These are phyloP conservation scores for Multifurca ochricompacta DNA, from an alignment of 768 basidiomycete species.

Conservation along the genomic window DNA sequence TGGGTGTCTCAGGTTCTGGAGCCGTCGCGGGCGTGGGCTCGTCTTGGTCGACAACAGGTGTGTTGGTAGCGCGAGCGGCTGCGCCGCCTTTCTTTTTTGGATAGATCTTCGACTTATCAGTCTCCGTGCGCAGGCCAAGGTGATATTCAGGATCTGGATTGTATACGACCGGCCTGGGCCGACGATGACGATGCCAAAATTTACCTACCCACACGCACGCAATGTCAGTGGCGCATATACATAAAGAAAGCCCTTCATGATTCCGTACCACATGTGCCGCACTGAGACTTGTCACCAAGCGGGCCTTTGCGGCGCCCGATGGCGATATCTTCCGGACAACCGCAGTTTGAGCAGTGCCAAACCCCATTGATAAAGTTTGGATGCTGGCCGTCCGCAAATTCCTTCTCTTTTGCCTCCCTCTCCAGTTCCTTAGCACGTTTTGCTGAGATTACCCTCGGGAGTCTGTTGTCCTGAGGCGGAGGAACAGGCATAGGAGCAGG, in stretches of 20 bases:
- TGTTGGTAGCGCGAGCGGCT: constrained; percentile 40
- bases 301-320: constrained; percentile 85
- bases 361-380: constrained; percentile 74
- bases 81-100: constrained; percentile 53
- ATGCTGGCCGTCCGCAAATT: constrained; percentile 77
- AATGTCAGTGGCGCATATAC: not conserved
- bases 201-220: constrained; percentile 52
- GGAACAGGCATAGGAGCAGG: constrained; percentile 33
- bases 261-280: constrained; percentile 81
- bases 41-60: constrained; percentile 24
- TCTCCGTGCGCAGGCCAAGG: constrained; percentile 44
- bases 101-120: constrained; percentile 44
- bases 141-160: constrained; percentile 71
- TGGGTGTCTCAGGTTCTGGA: constrained; percentile 48
- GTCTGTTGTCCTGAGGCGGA: constrained; percentile 39
- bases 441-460: constrained; percentile 41
- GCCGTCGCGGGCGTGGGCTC: constrained; percentile 27
- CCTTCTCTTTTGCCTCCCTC: constrained; percentile 75
- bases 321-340: constrained; percentile 81
- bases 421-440: constrained; percentile 69
- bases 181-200: constrained; percentile 81
- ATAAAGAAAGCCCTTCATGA: not conserved
- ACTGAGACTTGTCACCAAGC: constrained; percentile 83
- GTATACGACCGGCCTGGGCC: constrained; percentile 75
- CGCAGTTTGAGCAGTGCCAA: constrained; percentile 96